Percentiles rank a stretch among this genome's conserved stretches.
Conservation (phyloP, 179 eudicot species). For the Vitellaria paradoxa region DNA sequence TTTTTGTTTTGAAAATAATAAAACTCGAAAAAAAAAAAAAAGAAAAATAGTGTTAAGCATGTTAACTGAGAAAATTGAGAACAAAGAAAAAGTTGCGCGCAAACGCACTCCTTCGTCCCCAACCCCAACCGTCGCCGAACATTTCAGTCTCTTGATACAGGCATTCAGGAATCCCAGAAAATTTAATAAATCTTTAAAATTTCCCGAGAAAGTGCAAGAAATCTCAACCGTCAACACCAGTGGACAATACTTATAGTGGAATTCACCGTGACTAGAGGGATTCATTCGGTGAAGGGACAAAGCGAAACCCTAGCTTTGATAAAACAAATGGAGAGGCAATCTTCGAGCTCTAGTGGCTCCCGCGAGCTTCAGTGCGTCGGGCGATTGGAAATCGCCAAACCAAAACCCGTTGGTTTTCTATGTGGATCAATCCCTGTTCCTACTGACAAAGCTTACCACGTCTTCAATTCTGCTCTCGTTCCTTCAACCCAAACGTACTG, state of each 20-base stretch:
- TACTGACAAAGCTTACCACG: constrained; percentile 58
- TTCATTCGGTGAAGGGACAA: no score
- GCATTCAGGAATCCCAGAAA: not conserved
- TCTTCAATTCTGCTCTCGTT: constrained; percentile 55
- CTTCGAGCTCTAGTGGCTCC: constrained; percentile 32
- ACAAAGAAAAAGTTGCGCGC: no score
- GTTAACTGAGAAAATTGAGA: no score
- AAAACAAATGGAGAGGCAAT: constrained; percentile 45
- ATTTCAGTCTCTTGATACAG: not conserved
- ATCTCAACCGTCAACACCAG: not conserved
- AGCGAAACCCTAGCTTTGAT: constrained; percentile 8
- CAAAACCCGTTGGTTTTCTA: constrained; percentile 75
- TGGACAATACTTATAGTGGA: not conserved
- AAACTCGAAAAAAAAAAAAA: no score
- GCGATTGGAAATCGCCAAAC: constrained; percentile 58
- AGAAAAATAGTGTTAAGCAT: no score
- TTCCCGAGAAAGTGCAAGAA: not conserved
- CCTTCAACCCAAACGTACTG: constrained; percentile 62
- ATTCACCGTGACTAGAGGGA: not conserved
- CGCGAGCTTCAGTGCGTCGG: constrained; percentile 72
- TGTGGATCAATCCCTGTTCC: constrained; percentile 91
- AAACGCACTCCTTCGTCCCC: not conserved
- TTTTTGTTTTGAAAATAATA: no score
- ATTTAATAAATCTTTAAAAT: not conserved
- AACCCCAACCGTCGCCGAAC: no score